These are phyloP conservation scores for Hypoxylon sp. DNA, from an alignment of 2,329 filamentous ascomycete species.

Conservation along the genomic window DNA sequence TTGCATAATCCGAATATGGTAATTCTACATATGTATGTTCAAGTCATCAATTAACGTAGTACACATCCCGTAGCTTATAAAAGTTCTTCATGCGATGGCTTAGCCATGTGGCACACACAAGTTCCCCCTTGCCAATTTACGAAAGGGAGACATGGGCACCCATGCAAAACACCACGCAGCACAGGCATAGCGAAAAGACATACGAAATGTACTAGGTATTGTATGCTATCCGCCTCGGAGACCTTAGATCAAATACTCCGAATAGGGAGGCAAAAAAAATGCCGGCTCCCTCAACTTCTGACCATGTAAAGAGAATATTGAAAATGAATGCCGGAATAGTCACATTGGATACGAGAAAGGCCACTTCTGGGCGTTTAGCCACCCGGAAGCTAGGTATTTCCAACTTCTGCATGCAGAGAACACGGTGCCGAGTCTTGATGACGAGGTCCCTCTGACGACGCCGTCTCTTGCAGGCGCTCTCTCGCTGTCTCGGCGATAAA, in stretches of 20 bases:
- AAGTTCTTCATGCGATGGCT: conserved; percentile 15
- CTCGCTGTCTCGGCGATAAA: conserved; percentile 25
- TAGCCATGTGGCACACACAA: conserved; percentile 36
- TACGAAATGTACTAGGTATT: too few relatives aligned
- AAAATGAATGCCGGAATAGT: not conserved
- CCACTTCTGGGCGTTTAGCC: conserved; percentile 1
- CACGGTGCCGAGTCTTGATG: conserved; percentile 21
- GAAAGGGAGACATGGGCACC: conserved; percentile 33
- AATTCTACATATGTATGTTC: not conserved
- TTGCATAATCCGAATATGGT: not conserved
- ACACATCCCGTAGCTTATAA: not conserved
- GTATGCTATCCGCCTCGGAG: conserved; percentile 13
- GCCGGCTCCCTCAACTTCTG: conserved; percentile 23
- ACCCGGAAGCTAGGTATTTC: conserved; percentile 30
- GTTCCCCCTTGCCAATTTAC: conserved; percentile 34
- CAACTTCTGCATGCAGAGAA: conserved; percentile 7
- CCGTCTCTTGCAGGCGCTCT: conserved; percentile 20
- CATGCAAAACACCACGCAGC: conserved; percentile 37
- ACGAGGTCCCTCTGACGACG: conserved; percentile 22
- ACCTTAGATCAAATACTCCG: conserved; percentile 13
- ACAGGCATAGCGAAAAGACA: not conserved
- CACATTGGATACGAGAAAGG: conserved; percentile 14
- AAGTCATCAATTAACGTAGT: conserved; percentile 1
- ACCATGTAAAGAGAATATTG: conserved; percentile 15
- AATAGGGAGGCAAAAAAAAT: conserved; percentile 11